A percentile compares a stretch with the other conserved stretches of the same genome.
Evolutionary conservation across 164 flowering plant species (phyloP).

Genomic region (Umbellularia californica): DNA sequence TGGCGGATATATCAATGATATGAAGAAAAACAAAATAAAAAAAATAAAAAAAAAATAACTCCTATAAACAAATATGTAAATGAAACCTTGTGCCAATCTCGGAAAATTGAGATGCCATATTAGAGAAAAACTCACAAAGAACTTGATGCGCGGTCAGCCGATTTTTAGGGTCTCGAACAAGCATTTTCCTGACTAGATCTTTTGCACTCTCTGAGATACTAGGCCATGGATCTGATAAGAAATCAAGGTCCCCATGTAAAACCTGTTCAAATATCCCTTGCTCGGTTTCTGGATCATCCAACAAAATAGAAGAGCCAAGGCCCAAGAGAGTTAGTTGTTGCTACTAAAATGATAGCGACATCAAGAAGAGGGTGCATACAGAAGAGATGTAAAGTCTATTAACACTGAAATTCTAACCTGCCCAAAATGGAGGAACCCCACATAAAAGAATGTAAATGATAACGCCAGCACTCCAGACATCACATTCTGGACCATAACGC

Average conservation of each 20-base stretch:
- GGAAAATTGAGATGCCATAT: background rate
- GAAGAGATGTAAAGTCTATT: background rate
- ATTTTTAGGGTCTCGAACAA: conserved; percentile 59
- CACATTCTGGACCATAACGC: conserved; percentile 73
- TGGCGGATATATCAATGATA: background rate
- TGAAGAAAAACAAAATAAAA: background rate
- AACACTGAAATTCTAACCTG: conserved; percentile 41
- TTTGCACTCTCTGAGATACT: conserved; percentile 71
- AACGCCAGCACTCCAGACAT: conserved; percentile 94
- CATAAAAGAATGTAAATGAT: conserved; percentile 67
- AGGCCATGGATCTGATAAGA: conserved; percentile 81
- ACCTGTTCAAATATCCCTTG: conserved; percentile 77
- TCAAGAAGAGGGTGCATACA: background rate
- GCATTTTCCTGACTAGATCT: conserved; percentile 73
- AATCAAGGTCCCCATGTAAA: conserved; percentile 66
- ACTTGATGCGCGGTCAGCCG: conserved; percentile 80
- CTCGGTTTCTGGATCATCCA: conserved; percentile 48
- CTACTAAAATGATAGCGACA: background rate
- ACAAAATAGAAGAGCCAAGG: conserved; percentile 2
- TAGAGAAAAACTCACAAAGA: conserved; percentile 49
- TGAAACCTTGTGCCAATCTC: background rate
- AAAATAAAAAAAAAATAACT: background rate
- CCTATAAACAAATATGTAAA: background rate
- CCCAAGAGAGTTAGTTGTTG: background rate
- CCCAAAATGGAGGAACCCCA: conserved; percentile 97